Evolutionary conservation across 2,329 filamentous ascomycete species (phyloP), one percentile per base, ranked within the genome.

Genomic region (Penicillium expansum): DNA sequence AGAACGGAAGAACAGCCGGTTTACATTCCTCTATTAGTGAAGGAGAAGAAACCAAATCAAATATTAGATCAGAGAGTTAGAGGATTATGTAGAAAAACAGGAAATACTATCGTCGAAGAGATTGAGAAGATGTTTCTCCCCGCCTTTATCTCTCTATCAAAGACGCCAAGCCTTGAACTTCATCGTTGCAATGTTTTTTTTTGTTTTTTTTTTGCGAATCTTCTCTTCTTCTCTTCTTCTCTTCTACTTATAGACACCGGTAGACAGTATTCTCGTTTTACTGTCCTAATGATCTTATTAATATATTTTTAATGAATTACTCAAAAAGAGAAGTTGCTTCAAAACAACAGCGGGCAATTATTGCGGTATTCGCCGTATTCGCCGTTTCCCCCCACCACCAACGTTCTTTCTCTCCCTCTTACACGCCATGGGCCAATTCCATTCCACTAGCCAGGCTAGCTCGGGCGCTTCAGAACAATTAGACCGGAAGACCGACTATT

Each of bases 401-500:
- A n/a, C n/a, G 22, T 11, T 44, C 20, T 45, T 37, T n/a, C 14
- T 29, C 20, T 35, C 14, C 14, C 16, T 35, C 30, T 30, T 18
- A 37, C 24, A 22, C 39, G 18, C 48, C 27, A 79, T 79, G 77
- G 77, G 77, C 27, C 77, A 79, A 62, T 69, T 68, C 49, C 75
- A 79, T 47, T 79, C 77, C n/a, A 73, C 74, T n/a, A 62, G 63
- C 27, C 58, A 64, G 32, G 61, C 65, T 38, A 61, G 54, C 44
- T 57, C 62, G 22, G 63, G 60, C 42, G 38, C 64, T 18, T 49
- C 59, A 35, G 63, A 62, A 32, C 51, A 63, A n/a, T 35, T 58
- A 16, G 64, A 65, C 22, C 60, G 62, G 39, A 74, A 74, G 52
- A 64, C 66, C 4, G 77, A 78, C 56, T 79, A 78, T 75, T 97